phyloP scores from a whole-genome alignment of 352 stramenopile genomes.

The Pythium apleroticum region DNA sequence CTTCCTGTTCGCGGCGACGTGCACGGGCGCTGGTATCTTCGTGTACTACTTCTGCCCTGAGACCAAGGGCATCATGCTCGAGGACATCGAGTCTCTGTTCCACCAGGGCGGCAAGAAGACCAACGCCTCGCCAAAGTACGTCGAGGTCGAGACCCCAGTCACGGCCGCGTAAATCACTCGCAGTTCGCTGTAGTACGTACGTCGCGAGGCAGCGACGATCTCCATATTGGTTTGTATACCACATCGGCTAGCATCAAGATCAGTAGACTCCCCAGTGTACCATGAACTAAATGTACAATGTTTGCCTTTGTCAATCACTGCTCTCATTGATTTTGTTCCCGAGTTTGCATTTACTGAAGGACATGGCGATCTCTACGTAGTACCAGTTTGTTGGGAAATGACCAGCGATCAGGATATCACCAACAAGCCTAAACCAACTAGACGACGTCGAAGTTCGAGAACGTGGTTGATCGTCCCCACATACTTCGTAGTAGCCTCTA shows the following conservation, averaged over 20 bases:
- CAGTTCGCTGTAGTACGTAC: not conserved
- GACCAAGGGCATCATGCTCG: slow-evolving; percentile 35
- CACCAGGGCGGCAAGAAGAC: slow-evolving; percentile 6
- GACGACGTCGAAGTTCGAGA: no score
- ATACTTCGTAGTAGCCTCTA: no score
- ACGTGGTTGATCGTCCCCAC: no score
- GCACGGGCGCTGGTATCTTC: slow-evolving; percentile 27
- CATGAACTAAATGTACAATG: slow-evolving; percentile 7
- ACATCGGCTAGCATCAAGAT: slow-evolving; percentile 1
- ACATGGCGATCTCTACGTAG: no score
- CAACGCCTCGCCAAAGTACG: slow-evolving; percentile 1
- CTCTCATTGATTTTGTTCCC: not conserved
- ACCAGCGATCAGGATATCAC: no score
- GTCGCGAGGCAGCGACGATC: not conserved
- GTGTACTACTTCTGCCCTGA: slow-evolving; percentile 39
- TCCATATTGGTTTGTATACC: not conserved
- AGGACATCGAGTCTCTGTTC: slow-evolving; percentile 41
- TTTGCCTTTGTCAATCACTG: slow-evolving; percentile 2
- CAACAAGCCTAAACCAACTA: no score
- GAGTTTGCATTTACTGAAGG: no score
- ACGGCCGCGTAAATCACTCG: not conserved
- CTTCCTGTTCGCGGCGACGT: slow-evolving; percentile 44
- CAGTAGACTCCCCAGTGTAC: slow-evolving; percentile 3
- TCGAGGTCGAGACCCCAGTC: slow-evolving; percentile 5
- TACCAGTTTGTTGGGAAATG: no score